Conservation (phyloP, 2,329 filamentous ascomycete genomes). For the Fusarium keratoplasticum region DNA sequence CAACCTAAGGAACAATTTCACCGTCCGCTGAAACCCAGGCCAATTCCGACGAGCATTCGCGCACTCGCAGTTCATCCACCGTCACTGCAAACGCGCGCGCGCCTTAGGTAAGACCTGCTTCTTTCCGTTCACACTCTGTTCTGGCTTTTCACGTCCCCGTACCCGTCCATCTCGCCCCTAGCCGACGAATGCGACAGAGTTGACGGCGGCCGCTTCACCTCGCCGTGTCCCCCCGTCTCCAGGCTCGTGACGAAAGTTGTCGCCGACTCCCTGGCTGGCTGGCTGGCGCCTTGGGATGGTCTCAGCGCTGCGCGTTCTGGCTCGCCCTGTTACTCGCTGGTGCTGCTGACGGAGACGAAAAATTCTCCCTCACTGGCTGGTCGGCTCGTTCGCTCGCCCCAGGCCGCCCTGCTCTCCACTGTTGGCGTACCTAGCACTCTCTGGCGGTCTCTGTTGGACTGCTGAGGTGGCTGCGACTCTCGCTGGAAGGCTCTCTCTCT, state of each 20-base stretch:
- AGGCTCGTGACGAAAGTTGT: conserved; percentile 11
- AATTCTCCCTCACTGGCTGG: conserved; percentile 48
- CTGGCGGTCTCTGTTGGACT: conserved; percentile 26
- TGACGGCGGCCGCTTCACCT: conserved; percentile 34
- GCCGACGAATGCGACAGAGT: conserved; percentile 32
- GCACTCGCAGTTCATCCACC: conserved; percentile 45
- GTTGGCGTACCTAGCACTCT: conserved; percentile 17
- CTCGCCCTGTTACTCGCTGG: conserved; percentile 12
- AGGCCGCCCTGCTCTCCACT: conserved; percentile 32
- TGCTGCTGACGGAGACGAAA: conserved; percentile 46
- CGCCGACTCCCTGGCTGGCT: conserved; percentile 23
- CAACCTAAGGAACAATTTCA: conserved; percentile 41
- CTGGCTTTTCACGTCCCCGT: conserved; percentile 29
- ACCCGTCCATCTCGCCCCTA: conserved; percentile 18
- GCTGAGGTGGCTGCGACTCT: conserved; percentile 27
- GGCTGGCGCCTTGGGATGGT: conserved; percentile 32
- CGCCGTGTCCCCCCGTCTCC: conserved; percentile 24
- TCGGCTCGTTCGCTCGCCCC: conserved; percentile 10
- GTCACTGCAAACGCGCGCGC: conserved; percentile 38
- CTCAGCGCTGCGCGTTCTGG: conserved; percentile 44
- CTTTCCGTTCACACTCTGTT: conserved; percentile 30
- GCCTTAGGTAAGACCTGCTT: conserved; percentile 50
- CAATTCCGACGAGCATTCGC: conserved; percentile 47
- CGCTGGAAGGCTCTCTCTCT: conserved; percentile 23
- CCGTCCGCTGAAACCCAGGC: conserved; percentile 48